phyloP scores from a whole-genome alignment of 768 basidiomycete genomes.

The Butyriboletus loyo region DNA sequence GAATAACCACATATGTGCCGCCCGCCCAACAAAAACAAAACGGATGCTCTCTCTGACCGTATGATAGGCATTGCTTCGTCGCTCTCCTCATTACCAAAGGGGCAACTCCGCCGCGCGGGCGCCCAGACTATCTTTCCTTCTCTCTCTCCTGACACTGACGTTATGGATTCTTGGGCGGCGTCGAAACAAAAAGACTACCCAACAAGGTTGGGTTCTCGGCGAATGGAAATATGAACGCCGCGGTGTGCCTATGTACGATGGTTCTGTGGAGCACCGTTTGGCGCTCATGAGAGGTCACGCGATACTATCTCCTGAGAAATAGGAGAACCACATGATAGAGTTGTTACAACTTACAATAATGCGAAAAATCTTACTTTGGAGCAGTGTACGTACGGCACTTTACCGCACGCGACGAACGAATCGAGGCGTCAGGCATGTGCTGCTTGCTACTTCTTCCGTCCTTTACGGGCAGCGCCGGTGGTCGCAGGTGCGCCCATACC shows the following conservation, averaged over 20 bases:
- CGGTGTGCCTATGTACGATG: background rate
- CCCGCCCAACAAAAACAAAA: too few relatives aligned
- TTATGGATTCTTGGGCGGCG: background rate
- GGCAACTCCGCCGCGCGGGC: background rate
- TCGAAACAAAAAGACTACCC: background rate
- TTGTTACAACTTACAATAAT: too few relatives aligned
- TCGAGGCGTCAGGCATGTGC: background rate
- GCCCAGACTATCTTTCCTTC: background rate
- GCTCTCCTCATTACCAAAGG: background rate
- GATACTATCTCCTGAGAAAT: background rate
- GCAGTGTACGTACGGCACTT: background rate
- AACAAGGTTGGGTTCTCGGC: background rate
- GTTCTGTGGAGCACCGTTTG: too few relatives aligned
- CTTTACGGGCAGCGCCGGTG: constrained; percentile 34
- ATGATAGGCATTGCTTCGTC: background rate
- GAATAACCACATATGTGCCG: too few relatives aligned
- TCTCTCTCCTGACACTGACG: background rate
- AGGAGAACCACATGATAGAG: background rate
- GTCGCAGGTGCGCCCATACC: constrained; percentile 32
- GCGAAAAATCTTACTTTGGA: too few relatives aligned
- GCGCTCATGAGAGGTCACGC: background rate
- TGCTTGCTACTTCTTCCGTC: constrained; percentile 37
- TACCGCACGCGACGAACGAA: background rate
- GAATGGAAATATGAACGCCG: background rate
- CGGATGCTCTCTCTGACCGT: too few relatives aligned